These are phyloP conservation scores for Nannizzia gypsea DNA, from an alignment of 2,329 filamentous ascomycete species.

Conservation along the genomic window DNA sequence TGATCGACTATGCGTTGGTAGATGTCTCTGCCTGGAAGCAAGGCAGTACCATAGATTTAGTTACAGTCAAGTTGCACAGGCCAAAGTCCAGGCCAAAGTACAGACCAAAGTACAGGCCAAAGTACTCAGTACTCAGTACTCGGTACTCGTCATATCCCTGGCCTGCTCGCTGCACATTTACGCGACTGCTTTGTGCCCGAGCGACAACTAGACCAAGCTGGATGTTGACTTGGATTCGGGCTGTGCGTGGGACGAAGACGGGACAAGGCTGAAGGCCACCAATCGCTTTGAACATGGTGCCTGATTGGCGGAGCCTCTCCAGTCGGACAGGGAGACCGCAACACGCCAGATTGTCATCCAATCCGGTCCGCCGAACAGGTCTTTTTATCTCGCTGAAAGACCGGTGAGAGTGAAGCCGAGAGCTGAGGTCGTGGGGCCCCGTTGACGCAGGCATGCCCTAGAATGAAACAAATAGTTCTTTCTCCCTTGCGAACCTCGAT, in stretches of 20 bases:
- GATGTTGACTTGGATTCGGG: background rate
- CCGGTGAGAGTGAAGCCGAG: background rate
- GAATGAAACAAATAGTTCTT: background rate
- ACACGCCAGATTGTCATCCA: background rate
- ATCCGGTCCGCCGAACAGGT: background rate
- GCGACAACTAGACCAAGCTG: background rate
- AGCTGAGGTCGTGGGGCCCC: background rate
- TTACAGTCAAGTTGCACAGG: too few relatives aligned
- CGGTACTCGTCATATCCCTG: background rate
- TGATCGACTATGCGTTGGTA: background rate
- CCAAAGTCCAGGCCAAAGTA: too few relatives aligned
- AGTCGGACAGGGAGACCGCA: background rate
- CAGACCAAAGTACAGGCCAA: too few relatives aligned
- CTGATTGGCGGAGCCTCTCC: background rate
- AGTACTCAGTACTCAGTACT: too few relatives aligned
- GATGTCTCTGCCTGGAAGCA: background rate
- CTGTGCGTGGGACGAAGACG: background rate
- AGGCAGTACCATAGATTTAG: too few relatives aligned
- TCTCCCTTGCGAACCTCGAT: background rate
- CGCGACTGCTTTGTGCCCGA: background rate
- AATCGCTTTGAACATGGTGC: background rate
- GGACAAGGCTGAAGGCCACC: background rate
- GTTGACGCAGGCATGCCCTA: background rate
- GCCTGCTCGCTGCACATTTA: background rate
- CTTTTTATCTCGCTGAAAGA: background rate